Conservation (phyloP, 352 stramenopile genomes). For the Globisporangium canariense region DNA sequence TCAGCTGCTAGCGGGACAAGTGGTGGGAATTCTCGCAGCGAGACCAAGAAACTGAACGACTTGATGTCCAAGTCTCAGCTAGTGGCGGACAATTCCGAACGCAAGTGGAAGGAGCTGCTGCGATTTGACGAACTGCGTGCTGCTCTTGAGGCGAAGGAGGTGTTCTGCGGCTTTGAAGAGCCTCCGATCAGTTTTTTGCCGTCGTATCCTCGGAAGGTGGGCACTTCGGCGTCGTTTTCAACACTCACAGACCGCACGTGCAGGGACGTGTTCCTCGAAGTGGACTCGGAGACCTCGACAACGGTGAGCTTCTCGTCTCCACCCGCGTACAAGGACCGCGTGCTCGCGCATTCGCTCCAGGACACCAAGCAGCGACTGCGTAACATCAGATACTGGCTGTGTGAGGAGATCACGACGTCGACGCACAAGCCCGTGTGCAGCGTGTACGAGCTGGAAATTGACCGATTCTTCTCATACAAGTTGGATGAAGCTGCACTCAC, state of each 20-base stretch:
- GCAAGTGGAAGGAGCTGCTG: slow-evolving; percentile 73
- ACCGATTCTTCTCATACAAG: slow-evolving; percentile 52
- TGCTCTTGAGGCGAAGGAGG: slow-evolving; percentile 76
- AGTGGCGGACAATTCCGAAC: slow-evolving; percentile 47
- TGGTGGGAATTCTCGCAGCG: slow-evolving; percentile 15
- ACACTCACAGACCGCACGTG: slow-evolving; percentile 62
- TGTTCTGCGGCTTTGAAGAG: slow-evolving; percentile 86
- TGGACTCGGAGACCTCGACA: slow-evolving; percentile 23
- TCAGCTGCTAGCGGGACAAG: not conserved
- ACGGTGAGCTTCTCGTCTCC: slow-evolving; percentile 9
- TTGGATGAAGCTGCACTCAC: slow-evolving; percentile 23
- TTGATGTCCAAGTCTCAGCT: slow-evolving; percentile 60
- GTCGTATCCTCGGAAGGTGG: slow-evolving; percentile 65
- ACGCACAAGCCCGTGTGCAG: slow-evolving; percentile 54
- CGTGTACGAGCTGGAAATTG: slow-evolving; percentile 46
- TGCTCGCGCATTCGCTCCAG: slow-evolving; percentile 47
- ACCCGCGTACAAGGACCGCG: slow-evolving; percentile 73
- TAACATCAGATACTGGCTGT: slow-evolving; percentile 44
- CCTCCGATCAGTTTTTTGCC: slow-evolving; percentile 72
- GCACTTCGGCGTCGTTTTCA: slow-evolving; percentile 53
- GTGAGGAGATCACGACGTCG: slow-evolving; percentile 41
- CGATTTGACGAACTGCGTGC: slow-evolving; percentile 67
- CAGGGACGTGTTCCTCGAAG: slow-evolving; percentile 47
- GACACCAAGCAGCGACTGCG: slow-evolving; percentile 37
- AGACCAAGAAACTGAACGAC: slow-evolving; percentile 63